phyloP scores from a whole-genome alignment of 2,329 filamentous ascomycete species.

The Mariannaea sp. region DNA sequence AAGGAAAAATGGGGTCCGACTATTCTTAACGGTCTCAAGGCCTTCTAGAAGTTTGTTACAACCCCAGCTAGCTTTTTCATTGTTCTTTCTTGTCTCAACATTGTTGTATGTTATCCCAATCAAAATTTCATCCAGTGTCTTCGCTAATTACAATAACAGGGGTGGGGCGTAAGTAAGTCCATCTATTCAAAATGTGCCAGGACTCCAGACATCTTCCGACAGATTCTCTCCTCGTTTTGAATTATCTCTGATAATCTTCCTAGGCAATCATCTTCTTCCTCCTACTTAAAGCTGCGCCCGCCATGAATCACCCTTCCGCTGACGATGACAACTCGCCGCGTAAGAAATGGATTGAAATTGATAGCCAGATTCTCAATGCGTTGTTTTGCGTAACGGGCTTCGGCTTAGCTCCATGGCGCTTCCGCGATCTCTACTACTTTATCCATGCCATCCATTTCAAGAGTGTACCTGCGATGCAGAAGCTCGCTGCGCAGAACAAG shows the following conservation, averaged over 20 bases:
- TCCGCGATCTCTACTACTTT: conserved; percentile 73
- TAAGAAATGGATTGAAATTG: conserved; percentile 80
- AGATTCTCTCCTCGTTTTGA: not conserved
- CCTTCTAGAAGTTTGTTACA: conserved; percentile 39
- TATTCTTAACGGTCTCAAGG: conserved; percentile 32
- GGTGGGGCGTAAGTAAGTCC: conserved; percentile 32
- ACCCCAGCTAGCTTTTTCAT: conserved; percentile 38
- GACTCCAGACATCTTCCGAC: not conserved
- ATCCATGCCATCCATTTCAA: conserved; percentile 26
- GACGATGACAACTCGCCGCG: conserved; percentile 73
- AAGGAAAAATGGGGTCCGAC: conserved; percentile 36
- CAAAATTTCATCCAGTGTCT: not conserved
- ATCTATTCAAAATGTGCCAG: too few relatives aligned
- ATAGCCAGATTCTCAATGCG: conserved; percentile 77
- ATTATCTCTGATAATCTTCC: conserved; percentile 7
- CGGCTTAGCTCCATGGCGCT: conserved; percentile 80
- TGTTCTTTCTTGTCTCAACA: conserved; percentile 38
- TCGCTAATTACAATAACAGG: conserved; percentile 9
- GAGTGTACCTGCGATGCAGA: conserved; percentile 27
- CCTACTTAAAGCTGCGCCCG: conserved; percentile 31
- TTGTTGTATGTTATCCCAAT: conserved; percentile 32
- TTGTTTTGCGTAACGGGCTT: conserved; percentile 87
- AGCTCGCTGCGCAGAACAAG: conserved; percentile 31
- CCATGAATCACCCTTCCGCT: conserved; percentile 46
- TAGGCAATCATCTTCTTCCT: conserved; percentile 40